Evolutionary conservation across 495 filamentous ascomycete genomes (phyloP).

Genomic region (Penicillium argentinense): DNA sequence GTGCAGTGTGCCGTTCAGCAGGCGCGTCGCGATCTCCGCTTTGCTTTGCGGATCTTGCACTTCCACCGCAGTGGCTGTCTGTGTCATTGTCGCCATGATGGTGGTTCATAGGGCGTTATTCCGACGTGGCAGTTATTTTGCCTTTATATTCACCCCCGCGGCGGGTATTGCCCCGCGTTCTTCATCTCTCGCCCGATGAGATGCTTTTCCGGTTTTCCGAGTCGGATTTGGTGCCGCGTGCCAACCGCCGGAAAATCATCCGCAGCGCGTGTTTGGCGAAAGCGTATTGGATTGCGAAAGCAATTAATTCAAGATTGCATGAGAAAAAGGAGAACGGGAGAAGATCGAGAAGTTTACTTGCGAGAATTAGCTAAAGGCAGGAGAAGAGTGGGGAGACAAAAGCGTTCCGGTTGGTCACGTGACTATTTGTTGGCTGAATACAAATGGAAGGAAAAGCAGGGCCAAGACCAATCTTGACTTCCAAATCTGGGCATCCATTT

Average conservation of each 20-base stretch:
- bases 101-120: neutral
- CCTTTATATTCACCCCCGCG: conserved; percentile 1
- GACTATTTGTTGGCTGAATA: too few species aligned
- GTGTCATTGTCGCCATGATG: conserved; percentile 20
- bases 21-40: conserved; percentile 21
- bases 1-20: conserved; percentile 28
- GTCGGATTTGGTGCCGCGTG: neutral
- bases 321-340: too few species aligned
- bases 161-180: neutral
- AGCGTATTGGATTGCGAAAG: too few species aligned
- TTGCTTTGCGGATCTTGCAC: conserved; percentile 6
- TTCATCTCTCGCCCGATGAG: neutral
- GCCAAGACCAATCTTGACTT: too few species aligned
- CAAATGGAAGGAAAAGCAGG: too few species aligned
- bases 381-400: too few species aligned
- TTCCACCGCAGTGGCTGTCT: conserved; percentile 11
- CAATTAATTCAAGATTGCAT: too few species aligned
- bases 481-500: too few species aligned
- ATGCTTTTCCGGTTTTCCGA: neutral
- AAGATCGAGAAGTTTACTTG: too few species aligned
- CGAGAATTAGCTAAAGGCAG: too few species aligned
- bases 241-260: neutral
- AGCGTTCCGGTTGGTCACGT: too few species aligned
- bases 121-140: neutral
- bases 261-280: too few species aligned